These are phyloP conservation scores for Metschnikowia arizonensis DNA, from an alignment of 805 yeast species.

Conservation along the genomic window DNA sequence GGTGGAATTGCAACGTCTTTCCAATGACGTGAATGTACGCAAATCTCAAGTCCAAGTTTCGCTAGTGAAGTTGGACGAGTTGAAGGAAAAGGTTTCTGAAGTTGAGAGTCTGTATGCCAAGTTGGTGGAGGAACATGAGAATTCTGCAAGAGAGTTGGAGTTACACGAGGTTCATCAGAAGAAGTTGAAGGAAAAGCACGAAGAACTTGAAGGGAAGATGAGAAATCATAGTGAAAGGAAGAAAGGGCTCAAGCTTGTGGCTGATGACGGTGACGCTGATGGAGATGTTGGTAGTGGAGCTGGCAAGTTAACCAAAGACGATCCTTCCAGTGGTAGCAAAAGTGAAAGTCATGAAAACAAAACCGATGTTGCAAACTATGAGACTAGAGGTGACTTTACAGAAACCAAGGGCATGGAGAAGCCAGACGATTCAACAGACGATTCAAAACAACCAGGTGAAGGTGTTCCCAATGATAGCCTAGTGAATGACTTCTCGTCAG, in stretches of 20 bases:
- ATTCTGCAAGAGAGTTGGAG: conserved; percentile 1
- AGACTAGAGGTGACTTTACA: not conserved
- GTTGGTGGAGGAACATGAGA: conserved; percentile 8
- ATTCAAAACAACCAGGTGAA: not conserved
- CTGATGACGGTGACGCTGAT: conserved; percentile 7
- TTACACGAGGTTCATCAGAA: conserved; percentile 6
- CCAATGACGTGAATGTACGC: conserved; percentile 60
- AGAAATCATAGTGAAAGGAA: conserved; percentile 8
- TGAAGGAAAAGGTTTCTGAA: conserved; percentile 27
- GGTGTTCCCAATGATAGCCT: too few relatives aligned
- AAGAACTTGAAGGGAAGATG: conserved; percentile 5
- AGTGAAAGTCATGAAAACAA: not conserved
- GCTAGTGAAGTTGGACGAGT: conserved; percentile 45
- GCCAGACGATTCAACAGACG: too few relatives aligned
- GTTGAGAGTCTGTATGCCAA: conserved; percentile 22
- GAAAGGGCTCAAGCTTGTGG: not conserved
- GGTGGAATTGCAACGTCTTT: conserved; percentile 56
- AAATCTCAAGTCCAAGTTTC: conserved; percentile 65
- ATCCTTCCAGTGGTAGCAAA: not conserved
- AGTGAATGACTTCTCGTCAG: conserved; percentile 11
- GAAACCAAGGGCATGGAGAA: conserved; percentile 4
- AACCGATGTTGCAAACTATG: not conserved
- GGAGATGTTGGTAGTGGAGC: not conserved
- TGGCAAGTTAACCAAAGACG: not conserved
- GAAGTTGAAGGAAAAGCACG: conserved; percentile 7